Evolutionary conservation across 78 protist species (phyloP).

Genomic region (Guillardia theta): DNA sequence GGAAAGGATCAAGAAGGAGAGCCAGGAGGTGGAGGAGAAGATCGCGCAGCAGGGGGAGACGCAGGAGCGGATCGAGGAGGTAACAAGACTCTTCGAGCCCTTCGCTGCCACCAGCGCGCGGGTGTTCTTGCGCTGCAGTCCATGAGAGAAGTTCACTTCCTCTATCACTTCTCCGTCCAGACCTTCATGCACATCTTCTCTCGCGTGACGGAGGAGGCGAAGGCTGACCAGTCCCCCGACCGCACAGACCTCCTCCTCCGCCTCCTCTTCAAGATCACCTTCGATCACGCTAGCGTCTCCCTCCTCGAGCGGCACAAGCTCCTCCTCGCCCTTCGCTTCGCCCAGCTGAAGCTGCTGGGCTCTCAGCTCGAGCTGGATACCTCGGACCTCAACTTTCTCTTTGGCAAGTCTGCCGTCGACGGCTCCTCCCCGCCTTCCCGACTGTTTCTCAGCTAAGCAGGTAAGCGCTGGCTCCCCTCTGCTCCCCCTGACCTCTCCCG

Average conservation of each 20-base stretch:
- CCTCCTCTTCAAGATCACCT: constrained; percentile 52
- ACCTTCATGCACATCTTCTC: constrained; percentile 81
- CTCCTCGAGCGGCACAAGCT: background rate
- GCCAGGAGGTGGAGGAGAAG: constrained; percentile 73
- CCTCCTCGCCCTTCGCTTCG: background rate
- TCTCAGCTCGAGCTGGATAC: too few relatives aligned
- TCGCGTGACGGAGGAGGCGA: background rate
- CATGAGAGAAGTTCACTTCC: constrained; percentile 72
- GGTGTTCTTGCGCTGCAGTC: constrained; percentile 84
- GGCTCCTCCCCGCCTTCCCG: too few relatives aligned
- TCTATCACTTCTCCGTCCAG: constrained; percentile 90
- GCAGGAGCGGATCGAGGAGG: background rate
- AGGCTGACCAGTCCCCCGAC: constrained; percentile 54
- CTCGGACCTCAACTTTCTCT: too few relatives aligned
- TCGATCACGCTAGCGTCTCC: background rate
- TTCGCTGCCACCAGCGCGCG: constrained; percentile 70
- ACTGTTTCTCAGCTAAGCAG: too few relatives aligned
- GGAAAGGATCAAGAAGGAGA: constrained; percentile 79
- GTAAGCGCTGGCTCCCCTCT: too few relatives aligned
- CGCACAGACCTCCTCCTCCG: constrained; percentile 62
- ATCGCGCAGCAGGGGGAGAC: constrained; percentile 74
- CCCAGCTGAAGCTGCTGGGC: background rate
- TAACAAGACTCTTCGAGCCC: constrained; percentile 62
- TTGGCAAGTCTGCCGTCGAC: too few relatives aligned
- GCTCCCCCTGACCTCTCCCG: too few relatives aligned